Conservation (phyloP, 106 monocot species). For the Acanthochlamys bracteata region DNA sequence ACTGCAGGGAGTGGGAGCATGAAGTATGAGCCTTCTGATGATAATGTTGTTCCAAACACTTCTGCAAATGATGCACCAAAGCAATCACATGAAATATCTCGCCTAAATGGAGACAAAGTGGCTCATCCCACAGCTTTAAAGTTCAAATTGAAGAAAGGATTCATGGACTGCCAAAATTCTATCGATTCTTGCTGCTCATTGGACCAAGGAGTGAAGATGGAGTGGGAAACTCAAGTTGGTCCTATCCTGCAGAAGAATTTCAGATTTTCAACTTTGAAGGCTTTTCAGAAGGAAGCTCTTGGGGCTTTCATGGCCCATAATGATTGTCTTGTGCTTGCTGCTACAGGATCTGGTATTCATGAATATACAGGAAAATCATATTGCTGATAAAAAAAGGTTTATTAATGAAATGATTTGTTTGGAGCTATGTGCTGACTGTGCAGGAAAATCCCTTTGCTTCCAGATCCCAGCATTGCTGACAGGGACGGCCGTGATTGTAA, state of each 20-base stretch:
- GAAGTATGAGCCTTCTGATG: slow-evolving; percentile 7
- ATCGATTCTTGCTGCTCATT: background rate
- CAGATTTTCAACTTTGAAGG: slow-evolving; percentile 71
- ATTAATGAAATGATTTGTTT: too few species aligned
- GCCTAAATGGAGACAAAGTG: slow-evolving; percentile 4
- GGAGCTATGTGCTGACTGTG: slow-evolving; percentile 7
- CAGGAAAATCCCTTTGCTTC: slow-evolving; percentile 99
- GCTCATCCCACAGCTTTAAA: background rate
- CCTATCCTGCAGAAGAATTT: slow-evolving; percentile 59
- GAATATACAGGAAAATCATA: background rate
- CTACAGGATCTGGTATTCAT: slow-evolving; percentile 81
- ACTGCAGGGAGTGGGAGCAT: slow-evolving; percentile 9
- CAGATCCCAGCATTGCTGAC: slow-evolving; percentile 85
- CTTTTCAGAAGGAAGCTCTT: slow-evolving; percentile 85
- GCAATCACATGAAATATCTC: slow-evolving; percentile 3
- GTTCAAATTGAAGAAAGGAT: slow-evolving; percentile 11
- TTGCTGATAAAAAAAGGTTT: background rate
- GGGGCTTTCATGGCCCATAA: slow-evolving; percentile 56
- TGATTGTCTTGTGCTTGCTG: slow-evolving; percentile 90
- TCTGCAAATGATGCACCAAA: slow-evolving; percentile 1
- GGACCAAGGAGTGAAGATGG: slow-evolving; percentile 10
- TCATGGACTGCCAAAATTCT: background rate
- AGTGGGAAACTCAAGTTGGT: slow-evolving; percentile 35
- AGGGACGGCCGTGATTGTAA: slow-evolving; percentile 68
- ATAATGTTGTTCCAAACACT: slow-evolving; percentile 1